A percentile compares a stretch with the other conserved stretches of the same genome.
Conservation (phyloP, 768 basidiomycete species). For the Epithele typhae region DNA sequence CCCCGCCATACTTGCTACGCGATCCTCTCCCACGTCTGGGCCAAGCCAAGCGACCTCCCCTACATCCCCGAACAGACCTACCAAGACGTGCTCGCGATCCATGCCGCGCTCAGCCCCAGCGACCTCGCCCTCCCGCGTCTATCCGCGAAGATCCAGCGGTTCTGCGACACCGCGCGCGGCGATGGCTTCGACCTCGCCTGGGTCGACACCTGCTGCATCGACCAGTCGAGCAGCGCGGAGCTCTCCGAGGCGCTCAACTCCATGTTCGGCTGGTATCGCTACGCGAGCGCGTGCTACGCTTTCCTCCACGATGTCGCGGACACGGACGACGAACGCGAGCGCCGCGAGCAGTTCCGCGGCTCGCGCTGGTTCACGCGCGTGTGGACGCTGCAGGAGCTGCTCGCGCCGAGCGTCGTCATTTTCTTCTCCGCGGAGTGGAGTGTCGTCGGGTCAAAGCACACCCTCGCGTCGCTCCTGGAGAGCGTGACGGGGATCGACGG, state of each 20-base stretch:
- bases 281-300: constrained; percentile 5
- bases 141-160: constrained; percentile 4
- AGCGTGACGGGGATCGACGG: constrained; percentile 2
- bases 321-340: not conserved
- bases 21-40: constrained; percentile 11
- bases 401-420: constrained; percentile 4
- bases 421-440: constrained; percentile 8
- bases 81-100: not conserved
- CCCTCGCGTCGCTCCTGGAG: constrained; percentile 2
- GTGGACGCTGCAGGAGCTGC: constrained; percentile 13
- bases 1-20: constrained; percentile 6
- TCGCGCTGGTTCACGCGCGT: constrained; percentile 8
- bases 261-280: constrained; percentile 12
- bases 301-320: constrained; percentile 8
- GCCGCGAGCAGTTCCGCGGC: not conserved
- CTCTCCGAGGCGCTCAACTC: constrained; percentile 12
- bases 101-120: not conserved
- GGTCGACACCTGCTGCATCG: constrained; percentile 9
- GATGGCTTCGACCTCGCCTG: constrained; percentile 4
- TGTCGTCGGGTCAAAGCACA: constrained; percentile 7
- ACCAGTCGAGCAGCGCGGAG: constrained; percentile 10
- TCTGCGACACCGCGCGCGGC: constrained; percentile 3
- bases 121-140: not conserved
- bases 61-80: constrained; percentile 5
- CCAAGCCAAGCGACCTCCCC: not conserved